Conservation (phyloP, 371 early-diverging fungal species). For the Zychaea mexicana region DNA sequence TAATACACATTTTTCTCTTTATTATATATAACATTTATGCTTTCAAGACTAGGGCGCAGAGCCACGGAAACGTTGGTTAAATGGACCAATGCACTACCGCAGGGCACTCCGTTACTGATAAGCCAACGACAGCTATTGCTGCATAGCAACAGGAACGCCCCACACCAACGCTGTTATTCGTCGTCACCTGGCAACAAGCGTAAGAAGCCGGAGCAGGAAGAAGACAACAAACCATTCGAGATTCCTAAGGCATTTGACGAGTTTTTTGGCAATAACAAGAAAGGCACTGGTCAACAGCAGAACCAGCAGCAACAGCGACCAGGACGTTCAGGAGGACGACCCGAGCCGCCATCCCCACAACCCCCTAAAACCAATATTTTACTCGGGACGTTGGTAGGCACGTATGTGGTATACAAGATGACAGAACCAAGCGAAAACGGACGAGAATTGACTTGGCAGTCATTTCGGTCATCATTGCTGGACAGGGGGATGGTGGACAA, state of each 20-base stretch:
- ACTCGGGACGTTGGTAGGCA: constrained; percentile 47
- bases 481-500: constrained; percentile 93
- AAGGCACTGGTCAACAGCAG: constrained; percentile 16
- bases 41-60: not conserved
- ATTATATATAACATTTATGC: not conserved
- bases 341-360: constrained; percentile 11
- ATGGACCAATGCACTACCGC: not conserved
- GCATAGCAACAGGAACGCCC: not conserved
- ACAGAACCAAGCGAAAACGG: constrained; percentile 48
- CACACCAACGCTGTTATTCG: not conserved
- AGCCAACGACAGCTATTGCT: not conserved
- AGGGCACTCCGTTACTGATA: not conserved
- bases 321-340: constrained; percentile 4
- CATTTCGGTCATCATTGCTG: constrained; percentile 84
- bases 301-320: not conserved
- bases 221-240: constrained; percentile 24
- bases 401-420: constrained; percentile 57
- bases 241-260: constrained; percentile 45
- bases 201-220: not conserved
- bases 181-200: not conserved
- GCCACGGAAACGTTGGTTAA: not conserved
- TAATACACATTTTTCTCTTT: not conserved
- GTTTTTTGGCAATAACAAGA: constrained; percentile 34
- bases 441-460: constrained; percentile 89
- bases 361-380: constrained; percentile 37